phyloP scores from a whole-genome alignment of 306 rosid genomes.

The Parietaria judaica region DNA sequence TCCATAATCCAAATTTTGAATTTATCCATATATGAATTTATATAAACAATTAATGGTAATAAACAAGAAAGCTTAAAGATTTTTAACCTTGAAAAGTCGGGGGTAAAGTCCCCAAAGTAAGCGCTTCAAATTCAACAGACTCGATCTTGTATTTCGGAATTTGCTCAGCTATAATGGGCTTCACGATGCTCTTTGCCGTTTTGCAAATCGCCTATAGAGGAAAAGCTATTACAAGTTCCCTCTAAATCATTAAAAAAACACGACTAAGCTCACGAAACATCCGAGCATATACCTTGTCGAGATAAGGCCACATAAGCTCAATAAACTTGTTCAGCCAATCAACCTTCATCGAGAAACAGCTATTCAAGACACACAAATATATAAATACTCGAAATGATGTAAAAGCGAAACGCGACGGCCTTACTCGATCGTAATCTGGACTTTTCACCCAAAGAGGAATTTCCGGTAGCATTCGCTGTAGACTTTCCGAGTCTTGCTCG shows the following conservation, averaged over 20 bases:
- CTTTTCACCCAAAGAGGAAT: constrained; percentile 89
- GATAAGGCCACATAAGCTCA: constrained; percentile 88
- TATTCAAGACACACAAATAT: not conserved
- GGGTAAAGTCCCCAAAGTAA: constrained; percentile 72
- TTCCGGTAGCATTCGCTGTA: constrained; percentile 79
- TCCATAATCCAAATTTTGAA: not conserved
- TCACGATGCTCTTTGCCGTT: constrained; percentile 53
- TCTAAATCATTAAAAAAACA: not conserved
- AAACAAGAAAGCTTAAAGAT: not conserved
- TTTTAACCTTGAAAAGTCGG: constrained; percentile 85
- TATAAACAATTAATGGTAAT: too few relatives aligned
- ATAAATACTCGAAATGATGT: not conserved
- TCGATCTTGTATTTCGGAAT: constrained; percentile 76
- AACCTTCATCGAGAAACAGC: constrained; percentile 29
- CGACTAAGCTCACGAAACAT: not conserved
- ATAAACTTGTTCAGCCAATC: constrained; percentile 86
- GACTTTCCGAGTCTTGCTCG: constrained; percentile 52
- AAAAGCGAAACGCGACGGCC: constrained; percentile 4
- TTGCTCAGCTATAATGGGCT: constrained; percentile 82
- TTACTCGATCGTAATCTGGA: constrained; percentile 89
- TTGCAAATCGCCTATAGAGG: constrained; percentile 67
- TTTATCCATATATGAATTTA: not conserved
- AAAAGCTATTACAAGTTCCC: not conserved
- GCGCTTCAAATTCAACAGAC: constrained; percentile 59
- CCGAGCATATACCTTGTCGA: constrained; percentile 57